These are phyloP conservation scores for Artemisia tridentata DNA, from an alignment of 129 eudicot species.

Conservation along the genomic window DNA sequence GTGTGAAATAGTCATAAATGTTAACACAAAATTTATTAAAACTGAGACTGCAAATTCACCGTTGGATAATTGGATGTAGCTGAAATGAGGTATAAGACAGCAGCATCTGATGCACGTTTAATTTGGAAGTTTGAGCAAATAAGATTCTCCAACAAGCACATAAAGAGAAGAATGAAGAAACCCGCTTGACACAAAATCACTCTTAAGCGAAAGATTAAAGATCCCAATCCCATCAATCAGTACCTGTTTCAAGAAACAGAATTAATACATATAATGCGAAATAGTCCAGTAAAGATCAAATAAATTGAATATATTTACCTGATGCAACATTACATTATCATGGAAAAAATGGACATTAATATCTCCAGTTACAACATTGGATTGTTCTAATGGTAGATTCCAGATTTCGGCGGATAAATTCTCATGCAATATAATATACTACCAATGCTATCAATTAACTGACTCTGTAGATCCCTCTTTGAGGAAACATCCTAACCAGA, in stretches of 20 bases:
- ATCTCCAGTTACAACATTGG: constrained; percentile 46
- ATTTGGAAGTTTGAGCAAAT: constrained; percentile 79
- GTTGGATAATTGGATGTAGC: constrained; percentile 71
- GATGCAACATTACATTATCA: constrained; percentile 85
- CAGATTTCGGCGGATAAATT: constrained; percentile 83
- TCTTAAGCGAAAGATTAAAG: constrained; percentile 61
- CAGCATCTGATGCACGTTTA: constrained; percentile 74
- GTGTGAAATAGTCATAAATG: constrained; percentile 7
- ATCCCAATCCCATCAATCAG: constrained; percentile 86
- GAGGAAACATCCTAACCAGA: constrained; percentile 42
- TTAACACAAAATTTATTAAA: constrained; percentile 1
- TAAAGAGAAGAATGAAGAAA: constrained; percentile 88
- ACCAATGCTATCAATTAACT: constrained; percentile 71
- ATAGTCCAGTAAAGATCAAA: constrained; percentile 15
- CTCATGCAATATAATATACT: constrained; percentile 81
- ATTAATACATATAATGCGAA: constrained; percentile 18
- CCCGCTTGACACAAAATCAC: constrained; percentile 70
- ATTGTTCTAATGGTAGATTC: constrained; percentile 73
- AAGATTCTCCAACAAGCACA: constrained; percentile 79
- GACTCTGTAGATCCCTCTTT: constrained; percentile 35
- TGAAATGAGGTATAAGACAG: constrained; percentile 70
- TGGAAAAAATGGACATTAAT: constrained; percentile 54
- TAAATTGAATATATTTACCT: constrained; percentile 40
- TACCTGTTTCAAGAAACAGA: constrained; percentile 54
- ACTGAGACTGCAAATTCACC: constrained; percentile 39